phyloP scores from a whole-genome alignment of 2,329 filamentous ascomycete genomes.

The Penicillium sclerotiorum region DNA sequence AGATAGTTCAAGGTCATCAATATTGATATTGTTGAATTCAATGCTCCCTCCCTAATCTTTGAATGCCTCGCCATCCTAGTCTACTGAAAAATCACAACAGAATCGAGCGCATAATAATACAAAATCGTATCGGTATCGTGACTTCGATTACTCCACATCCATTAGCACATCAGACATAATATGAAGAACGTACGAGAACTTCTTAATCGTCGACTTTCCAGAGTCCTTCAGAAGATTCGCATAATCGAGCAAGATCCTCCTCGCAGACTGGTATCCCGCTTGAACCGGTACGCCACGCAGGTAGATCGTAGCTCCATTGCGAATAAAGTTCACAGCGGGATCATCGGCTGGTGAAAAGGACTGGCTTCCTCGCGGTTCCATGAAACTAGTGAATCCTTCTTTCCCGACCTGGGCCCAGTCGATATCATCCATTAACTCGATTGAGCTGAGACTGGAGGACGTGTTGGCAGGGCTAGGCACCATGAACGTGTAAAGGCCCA shows the following conservation, averaged over 20 bases:
- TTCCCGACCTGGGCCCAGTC: slow-evolving; percentile 53
- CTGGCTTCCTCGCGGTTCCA: slow-evolving; percentile 36
- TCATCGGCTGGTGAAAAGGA: slow-evolving; percentile 34
- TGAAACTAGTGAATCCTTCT: slow-evolving; percentile 48
- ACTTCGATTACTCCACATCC: slow-evolving; percentile 41
- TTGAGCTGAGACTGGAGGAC: slow-evolving; percentile 30
- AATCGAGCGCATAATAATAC: too few relatives aligned
- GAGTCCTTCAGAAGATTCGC: slow-evolving; percentile 57
- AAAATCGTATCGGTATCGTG: too few relatives aligned
- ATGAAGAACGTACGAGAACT: slow-evolving; percentile 55
- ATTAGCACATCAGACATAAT: slow-evolving; percentile 57
- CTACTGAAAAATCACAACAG: too few relatives aligned
- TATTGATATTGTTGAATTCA: not conserved
- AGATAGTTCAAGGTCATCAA: not conserved
- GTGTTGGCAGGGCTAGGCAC: slow-evolving; percentile 32
- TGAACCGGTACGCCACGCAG: slow-evolving; percentile 53
- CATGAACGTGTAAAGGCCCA: slow-evolving; percentile 57
- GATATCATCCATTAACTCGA: slow-evolving; percentile 54
- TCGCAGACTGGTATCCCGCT: slow-evolving; percentile 55
- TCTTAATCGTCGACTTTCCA: slow-evolving; percentile 54
- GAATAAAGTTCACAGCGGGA: slow-evolving; percentile 48
- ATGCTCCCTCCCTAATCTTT: not conserved
- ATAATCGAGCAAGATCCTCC: slow-evolving; percentile 55
- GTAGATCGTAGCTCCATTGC: slow-evolving; percentile 51
- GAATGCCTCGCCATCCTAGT: too few relatives aligned